phyloP scores from a whole-genome alignment of 2,329 filamentous ascomycete species.

The Raffaelea albimanens region DNA sequence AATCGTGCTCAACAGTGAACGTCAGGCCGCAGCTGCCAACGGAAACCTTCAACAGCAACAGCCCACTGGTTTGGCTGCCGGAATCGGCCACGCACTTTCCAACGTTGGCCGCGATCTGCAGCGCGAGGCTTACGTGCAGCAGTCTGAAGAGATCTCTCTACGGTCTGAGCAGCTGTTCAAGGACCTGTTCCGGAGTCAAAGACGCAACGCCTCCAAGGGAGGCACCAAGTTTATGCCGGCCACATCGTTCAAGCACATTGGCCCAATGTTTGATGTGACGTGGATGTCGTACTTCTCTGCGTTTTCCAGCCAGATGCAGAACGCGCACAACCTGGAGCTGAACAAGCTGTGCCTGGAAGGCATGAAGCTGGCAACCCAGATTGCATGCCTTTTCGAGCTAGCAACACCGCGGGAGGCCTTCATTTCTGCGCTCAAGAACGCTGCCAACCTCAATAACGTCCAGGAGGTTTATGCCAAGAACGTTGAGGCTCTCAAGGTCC shows the following conservation, averaged over 20 bases:
- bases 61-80: conserved; percentile 63
- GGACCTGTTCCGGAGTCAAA: conserved; percentile 81
- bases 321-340: conserved; percentile 84
- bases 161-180: conserved; percentile 80
- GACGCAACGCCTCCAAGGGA: conserved; percentile 63
- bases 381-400: conserved; percentile 87
- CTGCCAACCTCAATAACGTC: conserved; percentile 91
- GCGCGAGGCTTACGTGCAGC: conserved; percentile 85
- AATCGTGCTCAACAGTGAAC: conserved; percentile 88
- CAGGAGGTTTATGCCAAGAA: conserved; percentile 95
- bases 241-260: conserved; percentile 87
- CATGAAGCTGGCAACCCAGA: conserved; percentile 85
- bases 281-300: conserved; percentile 99
- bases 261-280: conserved; percentile 96
- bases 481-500: conserved; percentile 82
- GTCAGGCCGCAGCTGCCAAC: conserved; percentile 75
- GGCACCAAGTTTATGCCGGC: conserved; percentile 77
- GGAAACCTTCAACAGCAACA: conserved; percentile 45
- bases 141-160: conserved; percentile 81
- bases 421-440: conserved; percentile 83
- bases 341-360: conserved; percentile 91
- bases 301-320: conserved; percentile 85
- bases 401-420: conserved; percentile 93
- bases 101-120: conserved; percentile 88
- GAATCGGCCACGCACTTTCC: conserved; percentile 79